Base-by-base conservation (phyloP, 768 basidiomycete genomes). In the Serendipita sp. region DNA sequence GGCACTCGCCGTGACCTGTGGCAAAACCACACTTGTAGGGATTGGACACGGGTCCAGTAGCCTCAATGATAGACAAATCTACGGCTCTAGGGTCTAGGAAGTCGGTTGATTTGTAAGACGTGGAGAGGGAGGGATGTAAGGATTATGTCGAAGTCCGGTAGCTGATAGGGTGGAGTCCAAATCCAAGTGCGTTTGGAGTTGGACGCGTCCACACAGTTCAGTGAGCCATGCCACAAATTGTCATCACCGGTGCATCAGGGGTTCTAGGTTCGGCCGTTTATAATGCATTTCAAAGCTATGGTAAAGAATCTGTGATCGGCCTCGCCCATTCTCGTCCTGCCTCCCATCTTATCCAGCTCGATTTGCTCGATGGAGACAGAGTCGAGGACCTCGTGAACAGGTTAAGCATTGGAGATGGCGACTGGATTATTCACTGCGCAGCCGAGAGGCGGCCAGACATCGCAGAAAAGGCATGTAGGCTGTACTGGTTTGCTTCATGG, bases 371-470 rank as follows among this genome's bases (percentile, higher is more conserved):
- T 68, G 68, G 73, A 15, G 74, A 73, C 1, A 80, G 82, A 7
- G 81, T 88, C 15, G 78, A 83, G 44, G 69, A 70, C 7, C 76
- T 82, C 62, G 81, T 95, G 67, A 69, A 69, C 0, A 76, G 80
- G 23, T 79, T 45, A 1, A 16, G 32, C 2, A 48, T 54, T 23
- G 30, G 11, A n/a, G n/a, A 7, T 13, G 35, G 18, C 36, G 35
- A 52, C 18, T 38, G 87, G 84, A 83, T 97, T 44, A 84, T 98
- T 15, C 95, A 98, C 71, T 96, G 93, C 70, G 95, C 95, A 13
- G 95, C 95, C 1, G 94, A 98, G 75, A 76, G 95, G 67, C 78
- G 93, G 48, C 92, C 94, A 3, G 93, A 97, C 71, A 88, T 91
- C 11, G 93, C 91, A 65, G 91, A 95, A 73, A 88, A 87, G 77